Evolutionary conservation across 176 grass and related monocot genomes (phyloP).

Genomic region (Carex scoparia): DNA sequence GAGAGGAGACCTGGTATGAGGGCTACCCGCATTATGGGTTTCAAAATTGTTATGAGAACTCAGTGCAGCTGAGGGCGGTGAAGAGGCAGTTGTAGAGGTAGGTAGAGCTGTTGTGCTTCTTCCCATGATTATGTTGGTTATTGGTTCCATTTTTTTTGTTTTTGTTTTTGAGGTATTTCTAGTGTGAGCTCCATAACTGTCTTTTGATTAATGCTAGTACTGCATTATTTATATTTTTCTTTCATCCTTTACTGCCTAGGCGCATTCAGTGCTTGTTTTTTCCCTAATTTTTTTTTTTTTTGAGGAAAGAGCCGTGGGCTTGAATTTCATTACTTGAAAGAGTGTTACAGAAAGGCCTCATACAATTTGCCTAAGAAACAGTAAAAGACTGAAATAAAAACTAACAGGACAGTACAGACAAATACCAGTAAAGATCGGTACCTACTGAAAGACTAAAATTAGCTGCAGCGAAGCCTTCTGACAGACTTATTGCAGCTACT

Average conservation of each 20-base stretch:
- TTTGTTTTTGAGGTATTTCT: constrained; percentile 7
- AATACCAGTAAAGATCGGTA: too few relatives aligned
- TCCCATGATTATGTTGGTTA: neutral
- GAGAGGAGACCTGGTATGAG: constrained; percentile 82
- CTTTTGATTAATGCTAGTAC: neutral
- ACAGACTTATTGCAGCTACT: too few relatives aligned
- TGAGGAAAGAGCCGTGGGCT: too few relatives aligned
- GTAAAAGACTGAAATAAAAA: too few relatives aligned
- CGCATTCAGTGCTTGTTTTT: neutral
- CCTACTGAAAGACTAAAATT: too few relatives aligned
- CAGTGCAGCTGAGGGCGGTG: constrained; percentile 65
- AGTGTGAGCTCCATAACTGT: neutral
- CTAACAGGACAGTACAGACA: too few relatives aligned
- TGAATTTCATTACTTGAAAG: too few relatives aligned
- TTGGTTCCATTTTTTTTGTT: neutral
- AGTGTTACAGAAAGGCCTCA: too few relatives aligned
- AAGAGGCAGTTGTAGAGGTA: constrained; percentile 18
- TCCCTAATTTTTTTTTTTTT: neutral
- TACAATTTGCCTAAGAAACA: too few relatives aligned
- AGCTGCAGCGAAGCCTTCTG: too few relatives aligned
- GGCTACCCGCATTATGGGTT: constrained; percentile 79
- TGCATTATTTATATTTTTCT: neutral
- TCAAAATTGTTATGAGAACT: constrained; percentile 76
- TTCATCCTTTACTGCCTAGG: neutral
- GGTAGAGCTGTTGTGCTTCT: neutral